Evolutionary conservation across 2,329 filamentous ascomycete genomes (phyloP), one percentile per base, ranked within the genome.

Genomic region (Trichoderma gracile): DNA sequence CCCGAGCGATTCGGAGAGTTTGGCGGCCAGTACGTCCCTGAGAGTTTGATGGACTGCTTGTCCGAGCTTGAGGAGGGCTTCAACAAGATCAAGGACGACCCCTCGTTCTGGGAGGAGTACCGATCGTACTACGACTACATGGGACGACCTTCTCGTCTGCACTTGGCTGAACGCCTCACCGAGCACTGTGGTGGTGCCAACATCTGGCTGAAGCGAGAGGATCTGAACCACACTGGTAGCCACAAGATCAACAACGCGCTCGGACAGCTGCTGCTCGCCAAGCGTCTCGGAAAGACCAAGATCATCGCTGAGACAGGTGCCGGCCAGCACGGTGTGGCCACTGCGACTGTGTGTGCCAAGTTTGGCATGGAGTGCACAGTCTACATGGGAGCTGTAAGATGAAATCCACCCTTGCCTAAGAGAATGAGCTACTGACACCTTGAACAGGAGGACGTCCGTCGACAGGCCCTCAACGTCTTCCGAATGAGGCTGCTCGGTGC

Each of bases 241-340:
- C 95, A 99, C 84, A 99, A 99, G 85, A 98, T 99, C 83, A 99
- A 99, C 83, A 99, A 99, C 73, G 95, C 95, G 0, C 82, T 99
- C 9, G 95, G 95, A 2, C 95, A 99, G 78, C 88, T 97, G 55
- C 85, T 99, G 15, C 81, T 99, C 45, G 95, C 95, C 1, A 85
- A 85, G 71, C 84, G 92, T 67, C 80, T 99, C 55, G 95, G 95
- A 57, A 99, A 99, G 85, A 97, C 89, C 6, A 90, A 93, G 76
- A 98, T 99, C 72, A 99, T 99, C 71, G 95, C 95, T 55, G 95
- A 99, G 80, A 99, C 95, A 17, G 95, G 95, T 70, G 95, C 95
- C 61, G 95, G 95, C 19, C 95, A 99, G 80, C 95, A 99, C 78
- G 95, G 95, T 81, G 95, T 99, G 43, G 95, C 95, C 3, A 98